Percentiles rank a stretch among this genome's conserved stretches.
Evolutionary conservation across 202 grass and related monocot species (phyloP).

Genomic region (Setaria italica): DNA sequence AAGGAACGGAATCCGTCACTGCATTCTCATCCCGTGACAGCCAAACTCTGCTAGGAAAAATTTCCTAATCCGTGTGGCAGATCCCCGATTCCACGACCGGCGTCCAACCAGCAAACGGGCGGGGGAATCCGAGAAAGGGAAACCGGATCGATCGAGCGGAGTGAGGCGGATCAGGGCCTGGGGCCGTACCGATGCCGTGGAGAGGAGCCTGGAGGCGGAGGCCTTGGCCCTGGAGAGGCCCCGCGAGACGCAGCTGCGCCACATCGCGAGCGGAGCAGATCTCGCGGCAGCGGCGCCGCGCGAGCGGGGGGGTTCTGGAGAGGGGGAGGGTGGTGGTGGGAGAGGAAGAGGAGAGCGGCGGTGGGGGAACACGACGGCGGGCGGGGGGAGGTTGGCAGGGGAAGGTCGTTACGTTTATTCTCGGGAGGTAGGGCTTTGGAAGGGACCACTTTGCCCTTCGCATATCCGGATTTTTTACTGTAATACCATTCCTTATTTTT

Average conservation of each 20-base stretch:
- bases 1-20: slow-evolving; percentile 38
- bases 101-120: not conserved
- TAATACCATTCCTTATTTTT: not conserved
- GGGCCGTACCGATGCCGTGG: slow-evolving; percentile 59
- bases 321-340: not conserved
- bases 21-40: not conserved
- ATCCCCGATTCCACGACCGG: not conserved
- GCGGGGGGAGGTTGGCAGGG: not conserved
- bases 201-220: slow-evolving; percentile 62
- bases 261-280: slow-evolving; percentile 53
- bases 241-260: slow-evolving; percentile 82
- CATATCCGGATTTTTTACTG: not conserved
- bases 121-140: not conserved
- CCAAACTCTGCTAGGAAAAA: not conserved
- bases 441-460: slow-evolving; percentile 8
- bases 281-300: slow-evolving; percentile 18
- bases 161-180: not conserved
- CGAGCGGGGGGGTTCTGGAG: not conserved
- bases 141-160: not conserved
- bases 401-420: slow-evolving; percentile 38
- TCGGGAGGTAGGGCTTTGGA: not conserved
- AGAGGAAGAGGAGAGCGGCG: not conserved
- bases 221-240: slow-evolving; percentile 60
- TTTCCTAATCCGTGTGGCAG: not conserved
- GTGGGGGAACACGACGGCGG: slow-evolving; percentile 23